Evolutionary conservation across 2,329 filamentous ascomycete genomes (phyloP).

Genomic region (Pseudodiploospora longispora): DNA sequence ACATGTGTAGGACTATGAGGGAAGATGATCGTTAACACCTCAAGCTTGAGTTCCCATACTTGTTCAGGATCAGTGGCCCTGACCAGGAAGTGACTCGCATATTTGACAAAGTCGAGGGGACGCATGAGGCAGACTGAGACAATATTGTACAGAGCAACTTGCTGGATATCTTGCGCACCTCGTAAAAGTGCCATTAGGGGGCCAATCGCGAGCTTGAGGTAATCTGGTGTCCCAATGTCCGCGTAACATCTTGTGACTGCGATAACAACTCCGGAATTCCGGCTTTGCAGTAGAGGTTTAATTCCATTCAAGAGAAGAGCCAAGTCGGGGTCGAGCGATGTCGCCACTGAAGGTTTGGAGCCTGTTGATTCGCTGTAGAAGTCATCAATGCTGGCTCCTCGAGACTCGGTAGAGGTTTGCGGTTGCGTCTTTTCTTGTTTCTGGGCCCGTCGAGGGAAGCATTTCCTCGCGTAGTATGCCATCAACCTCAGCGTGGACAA

Average conservation of each 20-base stretch:
- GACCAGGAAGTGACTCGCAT: slow-evolving; percentile 84
- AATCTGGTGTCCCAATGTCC: slow-evolving; percentile 71
- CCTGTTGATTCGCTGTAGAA: slow-evolving; percentile 68
- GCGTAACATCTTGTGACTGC: slow-evolving; percentile 80
- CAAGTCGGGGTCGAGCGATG: slow-evolving; percentile 72
- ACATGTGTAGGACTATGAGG: slow-evolving; percentile 67
- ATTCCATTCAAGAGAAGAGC: slow-evolving; percentile 72
- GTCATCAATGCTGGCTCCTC: slow-evolving; percentile 44
- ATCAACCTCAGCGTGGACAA: slow-evolving; percentile 74
- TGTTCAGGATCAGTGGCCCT: slow-evolving; percentile 68
- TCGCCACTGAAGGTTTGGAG: slow-evolving; percentile 32
- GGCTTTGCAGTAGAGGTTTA: slow-evolving; percentile 78
- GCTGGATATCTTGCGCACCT: slow-evolving; percentile 77
- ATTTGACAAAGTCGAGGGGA: slow-evolving; percentile 76
- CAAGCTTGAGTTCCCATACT: slow-evolving; percentile 87
- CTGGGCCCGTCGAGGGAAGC: slow-evolving; percentile 67
- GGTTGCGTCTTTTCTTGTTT: slow-evolving; percentile 12
- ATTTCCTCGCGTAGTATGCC: slow-evolving; percentile 75
- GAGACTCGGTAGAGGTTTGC: slow-evolving; percentile 12
- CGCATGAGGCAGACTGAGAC: slow-evolving; percentile 78
- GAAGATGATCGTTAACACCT: slow-evolving; percentile 84
- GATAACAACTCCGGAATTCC: slow-evolving; percentile 87
- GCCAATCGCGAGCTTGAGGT: slow-evolving; percentile 68
- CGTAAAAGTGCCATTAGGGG: slow-evolving; percentile 81
- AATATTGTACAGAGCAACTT: slow-evolving; percentile 87